Evolutionary conservation across 192 early-diverging fungal genomes (phyloP).

Genomic region (Backusella sp.): DNA sequence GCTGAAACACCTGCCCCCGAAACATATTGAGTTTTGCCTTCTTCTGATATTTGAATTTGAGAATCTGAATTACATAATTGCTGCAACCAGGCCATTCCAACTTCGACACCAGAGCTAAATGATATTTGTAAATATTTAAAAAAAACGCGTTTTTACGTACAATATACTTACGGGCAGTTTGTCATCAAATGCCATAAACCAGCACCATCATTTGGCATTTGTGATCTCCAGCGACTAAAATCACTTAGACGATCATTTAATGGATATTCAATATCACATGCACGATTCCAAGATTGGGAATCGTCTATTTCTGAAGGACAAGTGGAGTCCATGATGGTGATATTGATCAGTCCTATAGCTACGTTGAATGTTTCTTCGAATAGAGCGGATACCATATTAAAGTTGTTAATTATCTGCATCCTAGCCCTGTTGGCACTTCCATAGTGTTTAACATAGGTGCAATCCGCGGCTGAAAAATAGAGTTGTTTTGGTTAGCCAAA

Average conservation of each 20-base stretch:
- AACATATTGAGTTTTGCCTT: slow-evolving; percentile 53
- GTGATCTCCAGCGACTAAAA: slow-evolving; percentile 85
- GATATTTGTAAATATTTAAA: not conserved
- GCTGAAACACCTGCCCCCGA: slow-evolving; percentile 88
- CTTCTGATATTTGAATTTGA: slow-evolving; percentile 44
- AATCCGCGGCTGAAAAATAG: slow-evolving; percentile 59
- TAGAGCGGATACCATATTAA: slow-evolving; percentile 77
- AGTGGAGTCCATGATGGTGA: slow-evolving; percentile 63
- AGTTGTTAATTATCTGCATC: slow-evolving; percentile 77
- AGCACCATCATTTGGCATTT: slow-evolving; percentile 61
- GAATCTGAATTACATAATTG: slow-evolving; percentile 65
- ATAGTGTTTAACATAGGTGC: slow-evolving; percentile 63
- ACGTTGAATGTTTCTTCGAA: slow-evolving; percentile 90
- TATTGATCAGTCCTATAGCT: slow-evolving; percentile 74
- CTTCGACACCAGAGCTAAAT: slow-evolving; percentile 64
- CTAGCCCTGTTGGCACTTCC: slow-evolving; percentile 54
- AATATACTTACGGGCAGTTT: slow-evolving; percentile 55
- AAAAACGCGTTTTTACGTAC: not conserved
- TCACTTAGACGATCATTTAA: slow-evolving; percentile 80
- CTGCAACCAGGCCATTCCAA: slow-evolving; percentile 90
- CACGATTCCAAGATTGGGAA: slow-evolving; percentile 72
- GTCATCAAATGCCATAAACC: slow-evolving; percentile 97
- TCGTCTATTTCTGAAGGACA: slow-evolving; percentile 50
- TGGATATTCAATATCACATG: slow-evolving; percentile 64
- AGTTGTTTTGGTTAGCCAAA: not conserved